phyloP scores from a whole-genome alignment of 106 monocot species.

The Apostasia shenzhenica region DNA sequence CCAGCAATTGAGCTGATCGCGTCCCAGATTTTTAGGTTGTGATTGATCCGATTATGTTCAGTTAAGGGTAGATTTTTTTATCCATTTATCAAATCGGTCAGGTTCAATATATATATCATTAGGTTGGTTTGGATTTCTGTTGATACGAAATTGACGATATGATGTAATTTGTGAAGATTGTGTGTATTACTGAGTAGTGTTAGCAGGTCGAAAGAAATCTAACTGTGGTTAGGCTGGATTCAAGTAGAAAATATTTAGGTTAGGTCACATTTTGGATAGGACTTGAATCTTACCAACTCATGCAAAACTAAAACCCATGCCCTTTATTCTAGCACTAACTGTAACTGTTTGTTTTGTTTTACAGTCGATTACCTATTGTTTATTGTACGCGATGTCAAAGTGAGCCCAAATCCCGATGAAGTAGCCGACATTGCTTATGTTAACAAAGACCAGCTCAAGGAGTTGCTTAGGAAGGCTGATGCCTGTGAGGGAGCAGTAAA shows the following conservation, averaged over 20 bases:
- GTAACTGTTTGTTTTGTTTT: neutral
- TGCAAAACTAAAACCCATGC: neutral
- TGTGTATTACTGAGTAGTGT: too few species aligned
- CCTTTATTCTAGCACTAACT: neutral
- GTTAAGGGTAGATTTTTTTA: neutral
- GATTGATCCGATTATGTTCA: too few species aligned
- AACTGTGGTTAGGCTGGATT: neutral
- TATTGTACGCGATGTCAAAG: conserved; percentile 64
- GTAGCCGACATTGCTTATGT: conserved; percentile 82
- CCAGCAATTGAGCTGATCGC: too few species aligned
- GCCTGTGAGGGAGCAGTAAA: conserved; percentile 42
- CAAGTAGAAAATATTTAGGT: neutral
- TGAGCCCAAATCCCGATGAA: conserved; percentile 81
- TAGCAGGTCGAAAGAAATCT: too few species aligned
- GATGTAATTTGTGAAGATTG: too few species aligned
- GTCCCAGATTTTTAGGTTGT: too few species aligned
- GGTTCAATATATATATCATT: neutral
- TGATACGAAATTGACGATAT: too few species aligned
- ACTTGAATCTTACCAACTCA: neutral
- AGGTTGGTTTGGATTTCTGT: too few species aligned
- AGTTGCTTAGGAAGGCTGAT: conserved; percentile 69
- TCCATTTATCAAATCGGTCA: neutral
- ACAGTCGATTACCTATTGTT: conserved; percentile 98
- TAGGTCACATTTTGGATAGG: neutral
- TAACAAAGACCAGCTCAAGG: conserved; percentile 56